Evolutionary conservation across 495 filamentous ascomycete species (phyloP).

Genomic region (Penicillium cataractarum): DNA sequence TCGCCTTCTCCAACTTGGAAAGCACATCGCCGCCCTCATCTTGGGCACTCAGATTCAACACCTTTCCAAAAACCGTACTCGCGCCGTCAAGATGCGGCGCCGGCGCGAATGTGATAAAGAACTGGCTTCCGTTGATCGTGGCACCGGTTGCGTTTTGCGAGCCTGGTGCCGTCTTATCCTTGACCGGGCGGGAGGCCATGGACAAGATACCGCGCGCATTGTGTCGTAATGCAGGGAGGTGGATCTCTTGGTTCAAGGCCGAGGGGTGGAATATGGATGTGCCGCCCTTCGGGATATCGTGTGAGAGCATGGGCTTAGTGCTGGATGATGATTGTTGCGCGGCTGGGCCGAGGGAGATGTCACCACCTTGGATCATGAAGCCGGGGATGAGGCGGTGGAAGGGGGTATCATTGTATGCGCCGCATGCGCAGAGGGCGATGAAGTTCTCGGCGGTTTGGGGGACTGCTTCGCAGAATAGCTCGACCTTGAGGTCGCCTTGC

Average conservation of each 20-base stretch:
- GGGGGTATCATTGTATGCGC: constrained; percentile 83
- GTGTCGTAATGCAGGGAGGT: constrained; percentile 75
- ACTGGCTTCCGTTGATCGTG: constrained; percentile 90
- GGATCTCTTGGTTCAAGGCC: constrained; percentile 90
- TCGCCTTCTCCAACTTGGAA: constrained; percentile 71
- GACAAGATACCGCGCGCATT: constrained; percentile 83
- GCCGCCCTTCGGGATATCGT: constrained; percentile 71
- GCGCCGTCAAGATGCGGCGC: constrained; percentile 92
- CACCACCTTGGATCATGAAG: constrained; percentile 93
- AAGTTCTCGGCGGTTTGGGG: constrained; percentile 97
- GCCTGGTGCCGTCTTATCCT: constrained; percentile 55
- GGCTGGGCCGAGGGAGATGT: constrained; percentile 64
- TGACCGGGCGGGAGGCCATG: constrained; percentile 84
- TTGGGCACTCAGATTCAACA: constrained; percentile 55
- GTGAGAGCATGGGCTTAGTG: constrained; percentile 47
- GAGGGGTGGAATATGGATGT: constrained; percentile 78
- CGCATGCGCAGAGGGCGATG: constrained; percentile 88
- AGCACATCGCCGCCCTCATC: constrained; percentile 52
- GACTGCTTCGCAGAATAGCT: constrained; percentile 93
- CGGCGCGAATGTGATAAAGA: constrained; percentile 85
- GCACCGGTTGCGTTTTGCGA: constrained; percentile 55
- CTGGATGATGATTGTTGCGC: constrained; percentile 44
- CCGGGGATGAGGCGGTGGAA: constrained; percentile 87
- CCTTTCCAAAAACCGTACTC: constrained; percentile 91
- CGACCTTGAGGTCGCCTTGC: constrained; percentile 89